Conservation (phyloP, 768 basidiomycete species). For the Termitomyces sp. region DNA sequence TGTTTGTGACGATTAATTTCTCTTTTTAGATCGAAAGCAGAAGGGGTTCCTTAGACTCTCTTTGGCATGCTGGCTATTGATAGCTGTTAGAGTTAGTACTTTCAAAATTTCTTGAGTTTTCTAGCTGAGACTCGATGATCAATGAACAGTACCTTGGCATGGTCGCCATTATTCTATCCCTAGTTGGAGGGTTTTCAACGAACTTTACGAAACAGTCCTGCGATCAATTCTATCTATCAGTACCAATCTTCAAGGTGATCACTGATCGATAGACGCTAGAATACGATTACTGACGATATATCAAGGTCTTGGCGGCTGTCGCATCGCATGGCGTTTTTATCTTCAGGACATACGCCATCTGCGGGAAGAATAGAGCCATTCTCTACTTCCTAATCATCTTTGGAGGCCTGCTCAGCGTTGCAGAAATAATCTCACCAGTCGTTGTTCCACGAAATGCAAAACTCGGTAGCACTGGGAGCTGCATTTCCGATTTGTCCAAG, state of each 20-base stretch:
- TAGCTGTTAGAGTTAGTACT: conserved; percentile 12
- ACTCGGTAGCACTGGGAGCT: conserved; percentile 14
- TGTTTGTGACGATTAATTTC: not conserved
- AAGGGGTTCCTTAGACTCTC: conserved; percentile 14
- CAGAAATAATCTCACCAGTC: conserved; percentile 17
- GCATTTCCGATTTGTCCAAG: conserved; percentile 17
- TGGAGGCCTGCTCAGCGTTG: conserved; percentile 14
- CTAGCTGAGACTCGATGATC: not conserved
- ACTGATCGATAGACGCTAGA: not conserved
- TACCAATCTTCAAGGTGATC: conserved; percentile 14
- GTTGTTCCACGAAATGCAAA: conserved; percentile 17
- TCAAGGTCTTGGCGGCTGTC: conserved; percentile 17
- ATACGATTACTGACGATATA: not conserved
- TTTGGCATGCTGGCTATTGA: conserved; percentile 16
- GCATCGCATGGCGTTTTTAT: conserved; percentile 19
- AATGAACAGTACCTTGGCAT: conserved; percentile 17
- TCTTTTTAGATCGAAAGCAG: conserved; percentile 13
- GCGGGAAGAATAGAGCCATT: conserved; percentile 6
- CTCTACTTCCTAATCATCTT: conserved; percentile 16
- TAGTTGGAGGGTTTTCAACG: conserved; percentile 16
- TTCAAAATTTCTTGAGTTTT: not conserved
- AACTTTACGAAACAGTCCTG: conserved; percentile 13
- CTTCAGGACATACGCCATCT: conserved; percentile 19
- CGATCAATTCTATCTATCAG: conserved; percentile 11
- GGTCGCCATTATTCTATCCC: conserved; percentile 13